Base-by-base conservation (phyloP, 257 asterid species). In the Scutellaria galericulata region DNA sequence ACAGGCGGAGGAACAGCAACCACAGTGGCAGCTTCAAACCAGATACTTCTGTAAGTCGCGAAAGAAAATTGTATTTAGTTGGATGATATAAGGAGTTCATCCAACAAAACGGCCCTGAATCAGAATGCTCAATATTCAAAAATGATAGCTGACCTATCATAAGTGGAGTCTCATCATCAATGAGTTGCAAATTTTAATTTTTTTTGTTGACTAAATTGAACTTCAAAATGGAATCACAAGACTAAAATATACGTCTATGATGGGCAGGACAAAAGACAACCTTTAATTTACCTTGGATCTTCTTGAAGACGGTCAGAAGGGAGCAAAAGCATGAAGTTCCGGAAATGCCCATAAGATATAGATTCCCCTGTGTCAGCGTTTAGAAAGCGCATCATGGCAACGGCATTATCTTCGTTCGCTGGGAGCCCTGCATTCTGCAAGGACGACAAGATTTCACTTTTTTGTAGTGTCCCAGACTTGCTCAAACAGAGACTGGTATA, bases 11-110 rank as follows among this genome's bases (percentile, higher is more conserved):
- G 93, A 82, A 95, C 98, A 80, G 97, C 96, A 76, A 95, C 99
- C 62, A 95, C 99, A 24, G 99, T 95, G 37, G 99, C 98, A 71
- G 99, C 96, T 86, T 95, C 99, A 81, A 95, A 95, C 99, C 99
- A 95, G 75, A 95, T 90, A 77, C 90, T 88, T 81, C 99, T 95
- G 84, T 20, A 73, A 55, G 61, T 75, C 57, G 69, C 62, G 71
- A 44, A 63, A 48, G 27, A 73, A 66, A 44, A 55, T 35, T 72
- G 12, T 7, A 14, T 58, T 18, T 50, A 66, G 31, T 47, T 31
- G 68, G 54, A 54, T 54, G 68, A 50, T 31, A 68, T 10, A 46
- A 41, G 7, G 61, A 37, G 20, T 22, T 22, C 61, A 45, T 40
- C 59, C 58, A 71, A 54, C 52, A 66, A 47, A 71, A 55, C 9